Percentiles rank a stretch among this genome's conserved stretches.
phyloP scores from a whole-genome alignment of 768 basidiomycete genomes.

The Tephrocybe sp. region DNA sequence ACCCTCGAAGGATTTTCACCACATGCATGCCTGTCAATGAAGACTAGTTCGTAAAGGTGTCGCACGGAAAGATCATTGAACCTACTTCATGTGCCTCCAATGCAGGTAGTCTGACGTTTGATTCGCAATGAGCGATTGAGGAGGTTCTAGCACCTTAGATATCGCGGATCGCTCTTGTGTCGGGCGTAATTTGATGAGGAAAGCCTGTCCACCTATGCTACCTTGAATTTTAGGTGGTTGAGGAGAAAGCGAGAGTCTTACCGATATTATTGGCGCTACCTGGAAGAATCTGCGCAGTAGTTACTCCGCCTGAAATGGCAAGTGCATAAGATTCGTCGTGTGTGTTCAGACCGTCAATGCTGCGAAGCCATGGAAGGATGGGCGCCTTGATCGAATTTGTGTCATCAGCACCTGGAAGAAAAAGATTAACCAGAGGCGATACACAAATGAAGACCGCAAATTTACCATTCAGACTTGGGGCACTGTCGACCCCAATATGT shows the following conservation, averaged over 20 bases:
- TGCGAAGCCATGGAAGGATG: slow-evolving; percentile 62
- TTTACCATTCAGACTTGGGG: slow-evolving; percentile 30
- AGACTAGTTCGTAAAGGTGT: not conserved
- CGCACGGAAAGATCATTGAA: not conserved
- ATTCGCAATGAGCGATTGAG: slow-evolving; percentile 46
- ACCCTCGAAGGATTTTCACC: slow-evolving; percentile 57
- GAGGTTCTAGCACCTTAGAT: slow-evolving; percentile 72
- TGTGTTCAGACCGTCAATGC: slow-evolving; percentile 72
- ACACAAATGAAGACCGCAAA: not conserved
- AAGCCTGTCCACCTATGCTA: slow-evolving; percentile 67
- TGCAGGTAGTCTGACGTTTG: slow-evolving; percentile 36
- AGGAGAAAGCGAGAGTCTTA: slow-evolving; percentile 16
- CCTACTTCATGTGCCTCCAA: slow-evolving; percentile 79
- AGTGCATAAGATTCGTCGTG: slow-evolving; percentile 63
- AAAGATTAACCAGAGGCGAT: not conserved
- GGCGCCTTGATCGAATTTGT: slow-evolving; percentile 52
- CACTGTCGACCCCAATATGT: slow-evolving; percentile 34
- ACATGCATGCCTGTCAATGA: slow-evolving; percentile 58
- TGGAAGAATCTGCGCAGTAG: slow-evolving; percentile 73
- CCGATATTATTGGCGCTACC: slow-evolving; percentile 65
- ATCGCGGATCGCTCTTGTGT: slow-evolving; percentile 67
- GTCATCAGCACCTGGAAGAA: slow-evolving; percentile 45
- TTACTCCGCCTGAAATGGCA: slow-evolving; percentile 66
- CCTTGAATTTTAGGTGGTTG: not conserved
- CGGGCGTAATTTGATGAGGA: slow-evolving; percentile 71